A percentile compares a stretch with the other conserved stretches of the same genome.
Conservation (phyloP, 139 green algal species). For the Micractinium conductrix region DNA sequence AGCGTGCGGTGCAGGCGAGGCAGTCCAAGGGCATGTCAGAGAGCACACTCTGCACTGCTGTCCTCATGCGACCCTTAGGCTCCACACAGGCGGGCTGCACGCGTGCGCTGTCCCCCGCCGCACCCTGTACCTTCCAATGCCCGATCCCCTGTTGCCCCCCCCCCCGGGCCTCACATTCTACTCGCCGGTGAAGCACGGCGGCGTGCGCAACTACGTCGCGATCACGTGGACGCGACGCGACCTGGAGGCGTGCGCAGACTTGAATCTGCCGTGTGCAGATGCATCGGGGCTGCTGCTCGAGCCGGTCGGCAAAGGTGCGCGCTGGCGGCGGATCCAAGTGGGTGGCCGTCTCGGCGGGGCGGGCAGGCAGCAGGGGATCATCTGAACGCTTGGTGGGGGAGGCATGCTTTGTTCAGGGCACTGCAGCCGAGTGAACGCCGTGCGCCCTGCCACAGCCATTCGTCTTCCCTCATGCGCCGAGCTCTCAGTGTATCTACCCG, state of each 20-base stretch:
- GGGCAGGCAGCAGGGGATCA: too few species aligned
- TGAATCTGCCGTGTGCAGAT: constrained; percentile 11
- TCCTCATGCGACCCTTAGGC: too few species aligned
- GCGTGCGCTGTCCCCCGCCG: background rate
- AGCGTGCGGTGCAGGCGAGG: background rate
- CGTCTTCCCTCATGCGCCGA: too few species aligned
- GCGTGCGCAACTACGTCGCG: constrained; percentile 4
- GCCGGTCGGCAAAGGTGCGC: background rate
- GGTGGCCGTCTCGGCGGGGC: too few species aligned
- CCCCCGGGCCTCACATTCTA: background rate
- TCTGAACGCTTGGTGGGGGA: too few species aligned
- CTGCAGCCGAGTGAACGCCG: too few species aligned
- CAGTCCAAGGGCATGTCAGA: background rate
- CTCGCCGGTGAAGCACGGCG: constrained; percentile 12
- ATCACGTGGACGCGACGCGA: background rate
- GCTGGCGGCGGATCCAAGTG: too few species aligned
- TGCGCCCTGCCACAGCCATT: too few species aligned
- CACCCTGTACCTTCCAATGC: background rate
- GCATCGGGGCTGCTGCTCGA: background rate
- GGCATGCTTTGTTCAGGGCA: too few species aligned
- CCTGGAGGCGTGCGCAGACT: background rate
- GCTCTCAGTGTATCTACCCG: too few species aligned
- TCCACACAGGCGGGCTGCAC: background rate
- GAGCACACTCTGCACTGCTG: background rate
- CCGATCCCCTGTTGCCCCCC: background rate